Base-by-base conservation (phyloP, 2,329 filamentous ascomycete genomes). In the Cladorrhinum sp. region DNA sequence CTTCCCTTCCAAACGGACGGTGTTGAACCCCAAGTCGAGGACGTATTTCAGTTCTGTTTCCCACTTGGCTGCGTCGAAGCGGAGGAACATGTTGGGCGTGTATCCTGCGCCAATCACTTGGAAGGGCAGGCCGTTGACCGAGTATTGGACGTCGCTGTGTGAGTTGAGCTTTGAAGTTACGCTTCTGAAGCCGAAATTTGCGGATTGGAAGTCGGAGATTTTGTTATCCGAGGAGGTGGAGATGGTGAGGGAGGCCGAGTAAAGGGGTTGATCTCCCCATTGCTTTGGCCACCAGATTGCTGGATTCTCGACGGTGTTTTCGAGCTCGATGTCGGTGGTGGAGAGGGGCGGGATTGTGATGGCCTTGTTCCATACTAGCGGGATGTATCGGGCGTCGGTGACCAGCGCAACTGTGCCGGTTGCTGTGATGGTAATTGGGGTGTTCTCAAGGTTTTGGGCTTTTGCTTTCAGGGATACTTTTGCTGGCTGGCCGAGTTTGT, bases 1-100 rank as follows among this genome's bases (percentile, higher is more conserved):
- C 63, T 87, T 87, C 1, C 86, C 86, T 68, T 88, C 86, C 0
- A 88, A 77, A 1, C 86, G 82, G 21, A 88, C 74, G 0, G 85
- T 86, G 69, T 88, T 88, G 53, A 86, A 75, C 2, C 85, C 85
- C 71, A 88, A 80, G 65, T 86, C 83, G 0, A 87, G 74, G 61
- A 82, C 76, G 65, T 86, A 80, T 61, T 76, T 72, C 20, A 82
- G 81, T 48, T 86, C 80, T 0, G 73, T 68, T 14, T 72, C 73
- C 30, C 86, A 78, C 24, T 80, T 79, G 1, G 74, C 62, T 1
- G 69, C 55, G 60, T 84, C 77, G 73, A 83, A 88, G 5, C 85
- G 81, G 3, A 87, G 72, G 69, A 88, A 87, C 60, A 87, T 81
- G 67, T 88, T 85, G 0, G 85, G 77, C 0, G 80, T 76, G 64